phyloP scores from a whole-genome alignment of 2,329 filamentous ascomycete genomes.

The Aureobasidium sp. region DNA sequence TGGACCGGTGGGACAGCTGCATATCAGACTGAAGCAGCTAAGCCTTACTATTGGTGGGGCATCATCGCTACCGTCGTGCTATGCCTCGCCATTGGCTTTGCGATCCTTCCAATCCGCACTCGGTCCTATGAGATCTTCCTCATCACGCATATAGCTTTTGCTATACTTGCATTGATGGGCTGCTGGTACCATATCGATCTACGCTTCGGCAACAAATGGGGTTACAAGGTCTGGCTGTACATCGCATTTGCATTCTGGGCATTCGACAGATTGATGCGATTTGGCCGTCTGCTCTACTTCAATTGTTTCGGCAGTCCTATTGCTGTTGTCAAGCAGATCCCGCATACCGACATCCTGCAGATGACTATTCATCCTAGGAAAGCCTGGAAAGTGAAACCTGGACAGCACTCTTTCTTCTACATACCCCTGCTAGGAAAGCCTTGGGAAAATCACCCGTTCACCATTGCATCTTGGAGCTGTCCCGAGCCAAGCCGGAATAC shows the following conservation, averaged over 20 bases:
- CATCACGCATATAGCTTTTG: slow-evolving; percentile 36
- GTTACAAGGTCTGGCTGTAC: slow-evolving; percentile 45
- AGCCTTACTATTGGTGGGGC: slow-evolving; percentile 40
- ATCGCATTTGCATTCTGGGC: slow-evolving; percentile 38
- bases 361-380: slow-evolving; percentile 37
- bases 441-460: slow-evolving; percentile 54
- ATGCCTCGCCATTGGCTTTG: slow-evolving; percentile 29
- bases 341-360: slow-evolving; percentile 29
- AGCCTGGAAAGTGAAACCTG: slow-evolving; percentile 28
- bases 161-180: slow-evolving; percentile 37
- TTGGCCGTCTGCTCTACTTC: slow-evolving; percentile 30
- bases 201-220: slow-evolving; percentile 34
- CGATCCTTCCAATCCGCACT: slow-evolving; percentile 33
- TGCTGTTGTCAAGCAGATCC: slow-evolving; percentile 32
- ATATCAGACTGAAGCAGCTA: slow-evolving; percentile 24
- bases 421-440: slow-evolving; percentile 38
- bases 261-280: slow-evolving; percentile 40
- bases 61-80: slow-evolving; percentile 33
- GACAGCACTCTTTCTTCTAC: slow-evolving; percentile 41
- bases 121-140: slow-evolving; percentile 42
- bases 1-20: slow-evolving; percentile 12
- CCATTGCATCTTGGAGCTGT: slow-evolving; percentile 30
- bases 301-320: slow-evolving; percentile 31
- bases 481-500: slow-evolving; percentile 12
- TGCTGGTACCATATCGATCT: slow-evolving; percentile 39